Evolutionary conservation across 768 basidiomycete genomes (phyloP).

Genomic region (Strobilomyces dryophilus): DNA sequence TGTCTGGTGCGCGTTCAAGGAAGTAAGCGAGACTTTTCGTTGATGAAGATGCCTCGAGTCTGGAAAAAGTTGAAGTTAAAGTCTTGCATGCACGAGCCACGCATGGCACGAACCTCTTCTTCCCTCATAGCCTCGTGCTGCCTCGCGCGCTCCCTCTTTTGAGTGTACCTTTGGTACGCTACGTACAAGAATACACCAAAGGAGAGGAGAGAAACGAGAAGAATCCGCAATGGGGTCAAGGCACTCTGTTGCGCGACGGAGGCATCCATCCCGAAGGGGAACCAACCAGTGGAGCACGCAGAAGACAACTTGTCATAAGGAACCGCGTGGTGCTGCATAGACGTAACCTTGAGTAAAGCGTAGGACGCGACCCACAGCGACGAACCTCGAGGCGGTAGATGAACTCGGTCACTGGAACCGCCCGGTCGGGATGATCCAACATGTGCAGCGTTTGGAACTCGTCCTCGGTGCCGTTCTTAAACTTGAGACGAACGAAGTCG

Average conservation of each 20-base stretch:
- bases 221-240: background rate
- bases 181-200: slow-evolving; percentile 12
- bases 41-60: slow-evolving; percentile 5
- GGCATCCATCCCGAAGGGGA: slow-evolving; percentile 15
- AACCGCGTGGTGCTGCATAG: slow-evolving; percentile 34
- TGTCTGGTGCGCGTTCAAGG: slow-evolving; percentile 10
- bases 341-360: background rate
- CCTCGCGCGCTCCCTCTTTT: slow-evolving; percentile 8
- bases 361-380: background rate
- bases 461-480: slow-evolving; percentile 69
- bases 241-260: background rate
- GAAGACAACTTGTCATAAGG: slow-evolving; percentile 38
- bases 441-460: slow-evolving; percentile 62
- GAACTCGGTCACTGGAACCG: slow-evolving; percentile 77
- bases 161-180: slow-evolving; percentile 10
- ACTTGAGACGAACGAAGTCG: slow-evolving; percentile 78
- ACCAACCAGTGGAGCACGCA: slow-evolving; percentile 33
- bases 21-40: slow-evolving; percentile 25
- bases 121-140: background rate
- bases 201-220: slow-evolving; percentile 6
- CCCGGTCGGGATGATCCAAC: slow-evolving; percentile 63
- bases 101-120: slow-evolving; percentile 7
- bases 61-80: background rate
- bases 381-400: slow-evolving; percentile 76
- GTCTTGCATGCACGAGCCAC: background rate